A percentile compares a stretch with the other conserved stretches of the same genome.
phyloP scores from a whole-genome alignment of 495 filamentous ascomycete genomes.

The Rusavskia elegans region DNA sequence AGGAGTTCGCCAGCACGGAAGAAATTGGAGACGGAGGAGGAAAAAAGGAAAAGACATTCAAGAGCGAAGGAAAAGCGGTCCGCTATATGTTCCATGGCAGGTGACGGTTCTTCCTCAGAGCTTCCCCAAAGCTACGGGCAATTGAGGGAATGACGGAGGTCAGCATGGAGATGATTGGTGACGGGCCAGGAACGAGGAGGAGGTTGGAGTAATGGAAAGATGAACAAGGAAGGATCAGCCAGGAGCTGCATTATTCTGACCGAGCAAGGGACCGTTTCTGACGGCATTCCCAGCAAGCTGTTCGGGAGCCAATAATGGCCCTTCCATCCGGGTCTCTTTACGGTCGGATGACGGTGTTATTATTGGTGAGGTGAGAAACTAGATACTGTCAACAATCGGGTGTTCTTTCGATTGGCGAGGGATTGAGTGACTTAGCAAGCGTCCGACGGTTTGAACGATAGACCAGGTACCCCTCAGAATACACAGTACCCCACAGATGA shows the following conservation, averaged over 20 bases:
- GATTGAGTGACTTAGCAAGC: no score
- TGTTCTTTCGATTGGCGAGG: no score
- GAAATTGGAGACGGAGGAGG: constrained; percentile 1
- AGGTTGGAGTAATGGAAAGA: neutral
- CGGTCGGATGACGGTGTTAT: neutral
- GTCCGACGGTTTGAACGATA: no score
- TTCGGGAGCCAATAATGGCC: neutral
- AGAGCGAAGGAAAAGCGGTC: neutral
- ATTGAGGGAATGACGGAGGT: neutral
- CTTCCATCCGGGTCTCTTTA: neutral
- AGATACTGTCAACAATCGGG: no score
- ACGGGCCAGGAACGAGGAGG: neutral
- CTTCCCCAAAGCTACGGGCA: neutral
- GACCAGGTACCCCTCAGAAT: no score
- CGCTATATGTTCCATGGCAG: neutral
- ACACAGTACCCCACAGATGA: no score
- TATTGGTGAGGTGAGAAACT: no score
- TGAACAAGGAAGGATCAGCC: neutral
- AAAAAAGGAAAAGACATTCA: constrained; percentile 3
- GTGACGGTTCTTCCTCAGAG: neutral
- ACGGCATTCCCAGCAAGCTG: neutral
- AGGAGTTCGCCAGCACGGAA: neutral
- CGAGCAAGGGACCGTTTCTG: neutral
- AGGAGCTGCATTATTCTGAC: neutral
- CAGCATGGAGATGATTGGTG: neutral